Percentiles rank a stretch among this genome's conserved stretches.
These are phyloP conservation scores for Brassica balearica DNA, from an alignment of 441 rosid genomes.

Conservation along the genomic window DNA sequence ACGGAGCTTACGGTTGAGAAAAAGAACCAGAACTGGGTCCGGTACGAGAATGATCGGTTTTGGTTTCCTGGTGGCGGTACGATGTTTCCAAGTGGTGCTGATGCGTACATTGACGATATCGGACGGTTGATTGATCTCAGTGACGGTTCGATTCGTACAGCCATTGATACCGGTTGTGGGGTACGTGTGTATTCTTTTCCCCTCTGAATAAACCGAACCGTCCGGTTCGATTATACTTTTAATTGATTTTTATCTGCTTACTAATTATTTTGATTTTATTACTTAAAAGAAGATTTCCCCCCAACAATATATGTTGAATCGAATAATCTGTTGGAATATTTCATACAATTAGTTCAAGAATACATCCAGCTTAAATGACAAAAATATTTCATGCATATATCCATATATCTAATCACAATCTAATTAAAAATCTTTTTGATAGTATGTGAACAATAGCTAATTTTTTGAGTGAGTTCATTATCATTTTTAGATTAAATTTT, in stretches of 20 bases:
- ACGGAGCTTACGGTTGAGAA: slow-evolving; percentile 71
- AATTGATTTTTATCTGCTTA: background rate
- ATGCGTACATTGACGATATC: slow-evolving; percentile 66
- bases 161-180: slow-evolving; percentile 83
- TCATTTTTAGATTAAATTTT: background rate
- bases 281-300: slow-evolving; percentile 5
- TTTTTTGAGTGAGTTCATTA: slow-evolving; percentile 5
- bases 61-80: slow-evolving; percentile 80
- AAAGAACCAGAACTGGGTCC: slow-evolving; percentile 71
- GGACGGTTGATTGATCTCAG: slow-evolving; percentile 61
- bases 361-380: slow-evolving; percentile 10
- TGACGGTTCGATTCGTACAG: slow-evolving; percentile 69
- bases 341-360: background rate
- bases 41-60: slow-evolving; percentile 57
- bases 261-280: background rate
- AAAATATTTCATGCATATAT: slow-evolving; percentile 28
- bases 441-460: slow-evolving; percentile 1
- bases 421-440: background rate
- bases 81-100: slow-evolving; percentile 75
- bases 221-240: slow-evolving; percentile 7
- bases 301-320: slow-evolving; percentile 17
- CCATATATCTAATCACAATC: slow-evolving; percentile 29
- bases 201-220: slow-evolving; percentile 1
- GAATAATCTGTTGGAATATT: slow-evolving; percentile 26
- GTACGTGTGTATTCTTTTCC: slow-evolving; percentile 46